Evolutionary conservation across 177 flowering plant species (phyloP).

Genomic region (Vitis hybrid): DNA sequence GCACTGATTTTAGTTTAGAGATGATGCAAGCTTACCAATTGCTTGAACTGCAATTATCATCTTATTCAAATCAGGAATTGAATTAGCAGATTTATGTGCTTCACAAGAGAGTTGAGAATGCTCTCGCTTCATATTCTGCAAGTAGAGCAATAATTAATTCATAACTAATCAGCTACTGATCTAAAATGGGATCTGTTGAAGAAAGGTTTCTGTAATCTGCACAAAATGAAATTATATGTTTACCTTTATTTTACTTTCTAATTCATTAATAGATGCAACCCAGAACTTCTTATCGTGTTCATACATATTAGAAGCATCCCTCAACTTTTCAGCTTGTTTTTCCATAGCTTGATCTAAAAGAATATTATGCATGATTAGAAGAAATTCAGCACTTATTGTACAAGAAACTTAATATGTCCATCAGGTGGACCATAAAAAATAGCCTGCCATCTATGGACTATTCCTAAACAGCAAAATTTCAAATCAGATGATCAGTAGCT

Average conservation of each 20-base stretch:
- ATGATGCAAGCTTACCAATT: conserved; percentile 35
- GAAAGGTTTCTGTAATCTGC: neutral
- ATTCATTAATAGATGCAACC: conserved; percentile 43
- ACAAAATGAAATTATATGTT: neutral
- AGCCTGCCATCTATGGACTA: no score
- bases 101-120: conserved; percentile 66
- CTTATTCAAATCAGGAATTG: conserved; percentile 82
- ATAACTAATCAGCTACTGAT: neutral
- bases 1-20: neutral
- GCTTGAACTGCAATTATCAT: conserved; percentile 83
- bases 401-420: no score
- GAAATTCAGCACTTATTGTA: neutral
- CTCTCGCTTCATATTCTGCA: conserved; percentile 67
- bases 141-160: neutral
- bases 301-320: conserved; percentile 50
- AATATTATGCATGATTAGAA: neutral
- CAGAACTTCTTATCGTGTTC: conserved; percentile 61
- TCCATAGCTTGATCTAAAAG: conserved; percentile 54
- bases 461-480: no score
- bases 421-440: no score
- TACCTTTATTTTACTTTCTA: conserved; percentile 72
- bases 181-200: neutral
- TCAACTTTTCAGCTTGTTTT: conserved; percentile 55
- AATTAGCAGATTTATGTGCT: conserved; percentile 84
- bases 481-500: no score